A percentile compares a stretch with the other conserved stretches of the same genome.
These are phyloP conservation scores for Saturnispora besseyi DNA, from an alignment of 805 yeast species.

Conservation along the genomic window DNA sequence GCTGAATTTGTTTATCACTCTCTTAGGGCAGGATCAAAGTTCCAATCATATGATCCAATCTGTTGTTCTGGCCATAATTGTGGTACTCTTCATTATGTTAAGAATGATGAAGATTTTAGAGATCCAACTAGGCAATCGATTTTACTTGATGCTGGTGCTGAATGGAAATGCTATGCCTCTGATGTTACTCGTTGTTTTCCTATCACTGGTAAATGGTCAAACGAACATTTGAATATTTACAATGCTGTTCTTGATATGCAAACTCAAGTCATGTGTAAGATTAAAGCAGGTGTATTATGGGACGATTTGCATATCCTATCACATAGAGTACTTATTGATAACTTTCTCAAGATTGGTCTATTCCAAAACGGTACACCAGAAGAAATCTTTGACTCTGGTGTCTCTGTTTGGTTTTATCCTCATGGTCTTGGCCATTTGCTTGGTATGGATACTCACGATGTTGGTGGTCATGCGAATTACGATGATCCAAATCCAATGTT, in stretches of 20 bases:
- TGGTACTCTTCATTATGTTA: constrained; percentile 83
- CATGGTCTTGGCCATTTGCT: constrained; percentile 93
- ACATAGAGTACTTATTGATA: constrained; percentile 66
- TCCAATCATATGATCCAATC: constrained; percentile 87
- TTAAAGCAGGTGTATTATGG: constrained; percentile 81
- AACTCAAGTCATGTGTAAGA: constrained; percentile 51
- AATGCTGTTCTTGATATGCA: constrained; percentile 81
- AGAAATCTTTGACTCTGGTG: constrained; percentile 61
- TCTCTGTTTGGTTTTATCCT: constrained; percentile 78
- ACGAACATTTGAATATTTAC: constrained; percentile 78
- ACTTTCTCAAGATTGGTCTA: constrained; percentile 66
- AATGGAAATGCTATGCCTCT: constrained; percentile 86
- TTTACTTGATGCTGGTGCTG: constrained; percentile 94
- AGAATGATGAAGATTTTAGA: constrained; percentile 43
- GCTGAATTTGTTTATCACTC: constrained; percentile 95
- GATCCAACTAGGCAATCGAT: constrained; percentile 55
- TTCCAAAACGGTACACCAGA: constrained; percentile 48
- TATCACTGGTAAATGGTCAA: constrained; percentile 78
- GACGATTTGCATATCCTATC: constrained; percentile 75
- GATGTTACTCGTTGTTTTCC: constrained; percentile 97
- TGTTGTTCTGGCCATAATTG: constrained; percentile 92
- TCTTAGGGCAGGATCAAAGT: constrained; percentile 85
- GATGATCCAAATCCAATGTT: constrained; percentile 73
- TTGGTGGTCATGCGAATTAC: constrained; percentile 82
- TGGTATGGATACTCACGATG: constrained; percentile 96